A percentile compares a stretch with the other conserved stretches of the same genome.
phyloP scores from a whole-genome alignment of 1,139 yeast species.

The Hemisphaericaspora subhashii region DNA sequence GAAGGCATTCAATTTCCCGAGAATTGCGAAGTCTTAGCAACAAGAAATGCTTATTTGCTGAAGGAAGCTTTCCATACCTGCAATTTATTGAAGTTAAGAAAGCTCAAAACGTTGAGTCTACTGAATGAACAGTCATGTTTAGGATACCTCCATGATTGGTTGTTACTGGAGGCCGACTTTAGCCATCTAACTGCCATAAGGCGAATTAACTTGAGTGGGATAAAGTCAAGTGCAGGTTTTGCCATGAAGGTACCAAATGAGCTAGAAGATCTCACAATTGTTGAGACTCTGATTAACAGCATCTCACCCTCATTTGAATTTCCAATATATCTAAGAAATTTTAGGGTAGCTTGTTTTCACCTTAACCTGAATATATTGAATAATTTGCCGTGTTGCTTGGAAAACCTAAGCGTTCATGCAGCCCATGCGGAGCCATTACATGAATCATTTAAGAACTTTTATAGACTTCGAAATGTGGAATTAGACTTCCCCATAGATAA shows the following conservation, averaged over 20 bases:
- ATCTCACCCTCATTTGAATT: not conserved
- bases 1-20: not conserved
- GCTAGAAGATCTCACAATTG: not conserved
- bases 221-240: not conserved
- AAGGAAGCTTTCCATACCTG: not conserved
- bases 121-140: no score
- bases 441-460: not conserved
- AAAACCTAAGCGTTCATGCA: not conserved
- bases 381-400: not conserved
- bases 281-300: not conserved
- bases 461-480: not conserved
- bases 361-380: not conserved
- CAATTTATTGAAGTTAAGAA: not conserved
- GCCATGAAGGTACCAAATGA: not conserved
- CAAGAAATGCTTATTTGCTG: not conserved
- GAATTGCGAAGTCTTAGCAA: not conserved
- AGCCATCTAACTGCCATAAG: not conserved
- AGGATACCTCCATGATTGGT: not conserved
- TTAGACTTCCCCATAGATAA: not conserved
- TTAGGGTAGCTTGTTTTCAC: not conserved
- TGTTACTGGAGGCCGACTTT: not conserved
- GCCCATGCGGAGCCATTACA: not conserved
- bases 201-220: not conserved
- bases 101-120: not conserved
- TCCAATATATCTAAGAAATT: not conserved